Evolutionary conservation across 352 stramenopile species (phyloP), one percentile per base, ranked within the genome.

Genomic region (Globisporangium nagaii): DNA sequence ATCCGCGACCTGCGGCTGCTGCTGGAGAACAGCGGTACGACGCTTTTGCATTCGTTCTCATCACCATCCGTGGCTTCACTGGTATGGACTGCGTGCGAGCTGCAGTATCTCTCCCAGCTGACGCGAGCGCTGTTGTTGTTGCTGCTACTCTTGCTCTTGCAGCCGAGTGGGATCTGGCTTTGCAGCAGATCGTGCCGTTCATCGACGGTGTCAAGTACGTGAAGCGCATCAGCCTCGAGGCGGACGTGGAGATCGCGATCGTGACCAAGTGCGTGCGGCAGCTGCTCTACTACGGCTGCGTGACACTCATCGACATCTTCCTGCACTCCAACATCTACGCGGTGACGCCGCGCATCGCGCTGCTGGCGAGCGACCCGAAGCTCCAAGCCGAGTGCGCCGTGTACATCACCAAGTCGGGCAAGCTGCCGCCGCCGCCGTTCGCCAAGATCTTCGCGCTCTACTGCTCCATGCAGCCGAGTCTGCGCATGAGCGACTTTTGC

Each of bases 301-400:
- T 96, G 51, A 80, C 77, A 15, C 77, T 96, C 61, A 91, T 95
- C 43, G 88, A 96, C 58, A 95, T 96, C 57, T 96, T 96, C 53
- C 62, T 94, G 40, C 83, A 96, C 68, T 89, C 81, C 10, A 96
- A 96, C 64, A 91, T 95, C 42, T 96, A 96, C 65, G 71, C 75
- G 7, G 86, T 74, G 10, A 90, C 81, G 4, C 64, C 68, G 20
- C 72, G 75, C 48, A 90, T 95, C 41, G 60, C 74, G 12, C 42
- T 53, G 4, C 62, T 95, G 19, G 73, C 79, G 8, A 79, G 74
- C 31, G 73, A 93, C 25, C 45, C 60, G 2, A 77, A 84, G 57
- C 60, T 95, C 13, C 81, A 92, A 59, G 75, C 69, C 13, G 81
- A 86, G 41, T 95, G 84, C 41, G 71, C 84, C 10, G 59, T 79